Evolutionary conservation across 768 basidiomycete genomes (phyloP).

Genomic region (Amanita brunnescens): DNA sequence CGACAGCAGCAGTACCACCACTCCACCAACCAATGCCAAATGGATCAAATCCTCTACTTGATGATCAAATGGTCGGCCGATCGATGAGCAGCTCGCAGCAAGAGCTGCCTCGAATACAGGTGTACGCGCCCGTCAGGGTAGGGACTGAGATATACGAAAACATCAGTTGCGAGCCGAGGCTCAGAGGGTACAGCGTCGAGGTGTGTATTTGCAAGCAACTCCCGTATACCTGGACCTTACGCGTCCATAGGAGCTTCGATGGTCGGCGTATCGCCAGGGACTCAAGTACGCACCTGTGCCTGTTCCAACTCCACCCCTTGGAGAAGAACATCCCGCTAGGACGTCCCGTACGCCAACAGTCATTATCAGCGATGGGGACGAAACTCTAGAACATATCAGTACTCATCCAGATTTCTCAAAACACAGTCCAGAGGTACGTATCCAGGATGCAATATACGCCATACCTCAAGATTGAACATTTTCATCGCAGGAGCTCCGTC

Average conservation of each 20-base stretch:
- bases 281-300: conserved; percentile 22
- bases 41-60: neutral
- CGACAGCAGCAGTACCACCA: neutral
- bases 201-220: conserved; percentile 18
- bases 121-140: conserved; percentile 9
- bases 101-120: conserved; percentile 17
- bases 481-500: conserved; percentile 37
- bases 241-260: conserved; percentile 33
- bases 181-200: conserved; percentile 30
- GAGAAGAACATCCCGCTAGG: neutral
- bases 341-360: conserved; percentile 1
- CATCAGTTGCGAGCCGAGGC: conserved; percentile 30
- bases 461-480: neutral
- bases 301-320: conserved; percentile 20
- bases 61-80: neutral
- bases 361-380: conserved; percentile 15
- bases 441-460: neutral
- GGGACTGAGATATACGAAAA: conserved; percentile 25
- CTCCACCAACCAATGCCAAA: neutral
- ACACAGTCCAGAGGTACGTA: conserved; percentile 41
- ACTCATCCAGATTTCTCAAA: conserved; percentile 27
- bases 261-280: conserved; percentile 30
- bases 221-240: neutral
- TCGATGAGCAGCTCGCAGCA: neutral
- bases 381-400: conserved; percentile 28